Base-by-base conservation (phyloP, 345 rosid genomes). In the Aegle marmelos region DNA sequence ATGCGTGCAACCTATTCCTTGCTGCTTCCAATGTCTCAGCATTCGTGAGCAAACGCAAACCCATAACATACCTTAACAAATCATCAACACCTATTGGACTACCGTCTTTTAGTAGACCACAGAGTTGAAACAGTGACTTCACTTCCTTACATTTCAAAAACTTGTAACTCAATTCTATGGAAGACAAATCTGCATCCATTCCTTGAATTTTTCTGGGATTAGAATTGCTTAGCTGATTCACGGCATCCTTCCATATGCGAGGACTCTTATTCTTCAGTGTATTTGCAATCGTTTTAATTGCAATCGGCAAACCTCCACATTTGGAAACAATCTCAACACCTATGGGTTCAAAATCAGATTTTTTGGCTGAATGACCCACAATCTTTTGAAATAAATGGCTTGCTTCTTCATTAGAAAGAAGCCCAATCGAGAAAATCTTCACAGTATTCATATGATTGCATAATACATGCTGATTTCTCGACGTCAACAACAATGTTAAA, bases 401-500 rank as follows among this genome's bases (percentile, higher is more conserved):
- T 13, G 84, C 69, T 67, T 83, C 87, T 13, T 19, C 62, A 5
- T 24, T 6, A 17, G 36, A 6, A 9, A 81, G 50, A 28, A 41
- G 27, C 3, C 33, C 62, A 24, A 82, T 65, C 6, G 5, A 9
- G 30, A 72, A 54, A 31, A 30, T n/a, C 30, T 57, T 75, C 0
- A 45, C 61, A 27, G 53, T n/a, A 31, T 73, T 48, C 89, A 82
- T 80, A 25, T 53, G 73, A 54, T 71, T 31, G 6, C 0, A 5
- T 39, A 85, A 66, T 4, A 85, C 75, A 25, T 62, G 22, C n/a
- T 5, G 41, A 1, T 25, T 6, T 50, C 79, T 78, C 0, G 88
- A 75, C 0, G 86, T 82, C 24, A 87, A 2, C 30, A 87, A 56
- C 19, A 87, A 0, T 50, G 80, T 85, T 71, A 83, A 79, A 48